Conservation (phyloP, 2,329 filamentous ascomycete genomes). For the Aspergillus luchuensis region DNA sequence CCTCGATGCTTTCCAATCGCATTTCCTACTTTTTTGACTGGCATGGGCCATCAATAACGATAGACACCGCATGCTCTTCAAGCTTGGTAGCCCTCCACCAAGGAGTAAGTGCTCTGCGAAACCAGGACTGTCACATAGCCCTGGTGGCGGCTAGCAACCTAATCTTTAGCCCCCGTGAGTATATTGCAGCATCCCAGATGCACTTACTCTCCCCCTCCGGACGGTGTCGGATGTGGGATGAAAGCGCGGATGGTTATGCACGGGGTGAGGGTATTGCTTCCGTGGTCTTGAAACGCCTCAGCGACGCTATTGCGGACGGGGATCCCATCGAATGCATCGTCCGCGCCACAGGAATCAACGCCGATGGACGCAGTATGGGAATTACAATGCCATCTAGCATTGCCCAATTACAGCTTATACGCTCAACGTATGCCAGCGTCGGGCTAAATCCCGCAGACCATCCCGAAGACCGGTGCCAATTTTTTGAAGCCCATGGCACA, state of each 20-base stretch:
- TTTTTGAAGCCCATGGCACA: constrained; percentile 52
- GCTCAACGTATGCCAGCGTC: constrained; percentile 40
- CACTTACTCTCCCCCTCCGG: constrained; percentile 56
- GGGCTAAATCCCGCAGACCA: constrained; percentile 37
- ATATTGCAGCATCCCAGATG: constrained; percentile 34
- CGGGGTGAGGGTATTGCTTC: constrained; percentile 56
- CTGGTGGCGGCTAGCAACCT: constrained; percentile 31
- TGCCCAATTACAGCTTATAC: constrained; percentile 46
- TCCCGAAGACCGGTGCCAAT: constrained; percentile 38
- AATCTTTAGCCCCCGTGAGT: constrained; percentile 34
- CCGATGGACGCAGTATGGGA: constrained; percentile 39
- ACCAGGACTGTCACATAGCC: constrained; percentile 30
- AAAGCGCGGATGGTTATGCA: constrained; percentile 52
- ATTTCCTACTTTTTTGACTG: constrained; percentile 42
- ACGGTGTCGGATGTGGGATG: constrained; percentile 53
- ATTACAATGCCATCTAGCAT: constrained; percentile 38
- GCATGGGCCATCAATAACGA: constrained; percentile 44
- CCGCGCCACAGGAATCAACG: constrained; percentile 38
- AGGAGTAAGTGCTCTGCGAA: constrained; percentile 34
- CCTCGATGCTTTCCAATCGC: constrained; percentile 44
- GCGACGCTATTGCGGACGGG: constrained; percentile 50
- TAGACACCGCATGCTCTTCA: constrained; percentile 53
- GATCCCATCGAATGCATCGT: constrained; percentile 49
- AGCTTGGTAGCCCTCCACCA: constrained; percentile 42
- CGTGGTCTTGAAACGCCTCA: constrained; percentile 55